Conservation (phyloP, 1,139 yeast species). For the Kodamaea fungicola region DNA sequence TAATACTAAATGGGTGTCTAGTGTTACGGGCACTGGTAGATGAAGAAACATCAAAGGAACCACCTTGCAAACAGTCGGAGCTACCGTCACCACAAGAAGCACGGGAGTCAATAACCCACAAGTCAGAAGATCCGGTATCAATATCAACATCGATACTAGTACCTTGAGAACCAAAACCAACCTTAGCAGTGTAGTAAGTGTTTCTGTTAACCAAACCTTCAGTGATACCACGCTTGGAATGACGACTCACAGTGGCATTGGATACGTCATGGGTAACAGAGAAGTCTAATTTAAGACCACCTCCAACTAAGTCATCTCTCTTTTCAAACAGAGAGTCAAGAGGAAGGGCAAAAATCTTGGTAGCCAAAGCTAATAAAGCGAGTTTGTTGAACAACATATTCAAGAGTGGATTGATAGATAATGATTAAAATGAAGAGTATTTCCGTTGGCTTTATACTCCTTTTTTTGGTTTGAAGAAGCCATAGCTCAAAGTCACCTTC, state of each 20-base stretch:
- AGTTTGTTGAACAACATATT: constrained; percentile 2
- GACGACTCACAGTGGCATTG: background rate
- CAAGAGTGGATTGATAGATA: no score
- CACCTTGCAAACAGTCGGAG: constrained; percentile 4
- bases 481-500: no score
- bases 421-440: no score
- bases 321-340: background rate
- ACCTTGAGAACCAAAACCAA: constrained; percentile 9
- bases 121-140: constrained; percentile 21
- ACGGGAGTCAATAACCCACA: constrained; percentile 14
- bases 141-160: constrained; percentile 10
- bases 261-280: background rate
- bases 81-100: constrained; percentile 2
- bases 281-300: constrained; percentile 5
- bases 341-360: constrained; percentile 3
- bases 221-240: background rate
- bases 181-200: constrained; percentile 5
- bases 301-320: constrained; percentile 1
- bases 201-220: background rate
- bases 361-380: constrained; percentile 5
- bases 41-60: constrained; percentile 8
- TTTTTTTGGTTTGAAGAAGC: no score
- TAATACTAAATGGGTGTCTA: constrained; percentile 8
- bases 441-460: no score
- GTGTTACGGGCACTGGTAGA: constrained; percentile 7